phyloP scores from a whole-genome alignment of 495 filamentous ascomycete species.

The Penicillium chermesinum region DNA sequence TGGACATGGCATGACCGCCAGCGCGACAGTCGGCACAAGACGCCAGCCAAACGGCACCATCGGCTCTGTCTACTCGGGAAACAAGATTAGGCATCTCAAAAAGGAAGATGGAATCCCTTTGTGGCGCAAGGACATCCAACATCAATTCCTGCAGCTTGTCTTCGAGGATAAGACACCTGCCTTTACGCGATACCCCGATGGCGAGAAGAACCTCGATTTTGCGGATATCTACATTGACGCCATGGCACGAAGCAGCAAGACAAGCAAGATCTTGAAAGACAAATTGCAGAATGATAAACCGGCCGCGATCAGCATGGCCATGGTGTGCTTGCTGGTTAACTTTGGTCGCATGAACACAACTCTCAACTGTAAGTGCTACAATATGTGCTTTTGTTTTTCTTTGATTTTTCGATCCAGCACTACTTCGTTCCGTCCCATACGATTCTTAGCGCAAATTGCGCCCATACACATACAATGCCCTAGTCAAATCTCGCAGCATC shows the following conservation, averaged over 20 bases:
- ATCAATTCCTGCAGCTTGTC: conserved; percentile 85
- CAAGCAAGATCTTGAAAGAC: conserved; percentile 95
- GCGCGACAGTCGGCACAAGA: conserved; percentile 53
- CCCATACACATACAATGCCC: not conserved
- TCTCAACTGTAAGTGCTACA: conserved; percentile 72
- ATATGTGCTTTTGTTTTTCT: too few species aligned
- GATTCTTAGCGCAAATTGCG: too few species aligned
- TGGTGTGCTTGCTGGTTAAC: conserved; percentile 97
- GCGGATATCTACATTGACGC: conserved; percentile 96
- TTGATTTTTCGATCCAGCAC: not conserved
- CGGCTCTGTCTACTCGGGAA: conserved; percentile 72
- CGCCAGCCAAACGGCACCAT: conserved; percentile 63
- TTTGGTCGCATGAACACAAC: conserved; percentile 99
- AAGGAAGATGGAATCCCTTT: conserved; percentile 96
- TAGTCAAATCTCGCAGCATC: not conserved
- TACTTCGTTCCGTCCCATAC: too few species aligned
- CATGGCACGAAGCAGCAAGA: conserved; percentile 98
- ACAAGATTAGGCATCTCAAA: conserved; percentile 92
- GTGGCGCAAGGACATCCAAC: conserved; percentile 97
- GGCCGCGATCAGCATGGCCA: conserved; percentile 94
- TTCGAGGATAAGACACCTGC: conserved; percentile 81
- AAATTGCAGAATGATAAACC: conserved; percentile 90
- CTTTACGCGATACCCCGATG: conserved; percentile 79
- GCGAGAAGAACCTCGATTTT: conserved; percentile 71
- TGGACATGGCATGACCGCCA: conserved; percentile 48